Percentiles rank a stretch among this genome's conserved stretches.
Evolutionary conservation across 1,284 basidiomycete genomes (phyloP).

Genomic region (Taiwanofungus camphoratus): DNA sequence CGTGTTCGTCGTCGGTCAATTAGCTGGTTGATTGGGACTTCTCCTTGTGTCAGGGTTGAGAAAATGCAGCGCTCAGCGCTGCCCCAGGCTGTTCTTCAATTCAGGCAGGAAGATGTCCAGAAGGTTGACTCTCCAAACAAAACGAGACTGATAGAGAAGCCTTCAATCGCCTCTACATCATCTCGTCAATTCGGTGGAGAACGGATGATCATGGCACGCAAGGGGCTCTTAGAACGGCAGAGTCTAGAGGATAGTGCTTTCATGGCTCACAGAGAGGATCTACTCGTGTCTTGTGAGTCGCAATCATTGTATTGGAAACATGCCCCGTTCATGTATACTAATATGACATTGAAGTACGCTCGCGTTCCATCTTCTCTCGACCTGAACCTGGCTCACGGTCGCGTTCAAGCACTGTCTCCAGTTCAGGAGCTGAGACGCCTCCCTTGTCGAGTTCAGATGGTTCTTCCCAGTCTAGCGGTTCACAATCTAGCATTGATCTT

Average conservation of each 20-base stretch:
- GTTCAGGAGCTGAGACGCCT: slow-evolving; percentile 65
- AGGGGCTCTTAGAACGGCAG: slow-evolving; percentile 57
- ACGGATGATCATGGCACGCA: slow-evolving; percentile 57
- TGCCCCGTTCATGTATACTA: slow-evolving; percentile 8
- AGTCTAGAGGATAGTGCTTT: slow-evolving; percentile 62
- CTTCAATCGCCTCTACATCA: slow-evolving; percentile 55
- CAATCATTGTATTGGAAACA: slow-evolving; percentile 1
- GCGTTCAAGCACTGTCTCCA: slow-evolving; percentile 57
- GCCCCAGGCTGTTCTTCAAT: slow-evolving; percentile 20
- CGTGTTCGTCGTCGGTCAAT: slow-evolving; percentile 64
- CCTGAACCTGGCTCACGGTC: slow-evolving; percentile 48
- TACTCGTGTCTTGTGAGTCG: slow-evolving; percentile 46
- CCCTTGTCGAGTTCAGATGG: slow-evolving; percentile 61
- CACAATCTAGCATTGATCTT: slow-evolving; percentile 71
- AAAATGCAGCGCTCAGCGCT: slow-evolving; percentile 46
- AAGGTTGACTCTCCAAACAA: slow-evolving; percentile 30
- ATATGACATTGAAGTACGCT: slow-evolving; percentile 33
- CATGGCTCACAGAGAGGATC: slow-evolving; percentile 59
- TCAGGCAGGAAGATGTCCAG: slow-evolving; percentile 31
- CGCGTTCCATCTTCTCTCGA: slow-evolving; percentile 49
- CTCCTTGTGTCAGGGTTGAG: slow-evolving; percentile 61
- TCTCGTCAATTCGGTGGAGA: slow-evolving; percentile 60
- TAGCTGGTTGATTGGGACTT: slow-evolving; percentile 59
- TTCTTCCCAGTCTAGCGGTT: slow-evolving; percentile 60
- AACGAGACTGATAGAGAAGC: slow-evolving; percentile 48